These are phyloP conservation scores for Flammula alnicola DNA, from an alignment of 1,284 basidiomycete genomes.

Conservation along the genomic window DNA sequence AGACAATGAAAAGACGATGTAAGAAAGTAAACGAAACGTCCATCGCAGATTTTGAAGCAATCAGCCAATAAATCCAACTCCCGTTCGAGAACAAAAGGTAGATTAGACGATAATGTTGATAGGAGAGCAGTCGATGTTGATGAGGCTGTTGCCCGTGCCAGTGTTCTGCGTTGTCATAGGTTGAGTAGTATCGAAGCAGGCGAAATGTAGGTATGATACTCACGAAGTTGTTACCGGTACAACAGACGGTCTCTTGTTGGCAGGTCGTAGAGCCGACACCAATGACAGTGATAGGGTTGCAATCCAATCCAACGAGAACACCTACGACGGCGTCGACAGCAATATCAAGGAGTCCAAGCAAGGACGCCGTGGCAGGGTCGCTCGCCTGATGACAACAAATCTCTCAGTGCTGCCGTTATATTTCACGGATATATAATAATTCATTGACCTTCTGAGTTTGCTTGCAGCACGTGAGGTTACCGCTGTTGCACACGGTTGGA, in stretches of 20 bases:
- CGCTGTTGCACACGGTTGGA: slow-evolving; percentile 23
- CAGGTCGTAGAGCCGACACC: slow-evolving; percentile 22
- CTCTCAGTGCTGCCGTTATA: no score
- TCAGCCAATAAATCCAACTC: no score
- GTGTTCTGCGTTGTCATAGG: neutral
- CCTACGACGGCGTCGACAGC: slow-evolving; percentile 9
- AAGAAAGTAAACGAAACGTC: no score
- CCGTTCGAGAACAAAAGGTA: neutral
- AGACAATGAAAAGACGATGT: no score
- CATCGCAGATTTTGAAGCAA: no score
- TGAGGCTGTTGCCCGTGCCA: slow-evolving; percentile 3
- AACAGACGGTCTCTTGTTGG: slow-evolving; percentile 29
- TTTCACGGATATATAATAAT: neutral
- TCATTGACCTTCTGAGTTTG: slow-evolving; percentile 6
- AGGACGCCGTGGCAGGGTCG: neutral
- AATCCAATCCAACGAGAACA: slow-evolving; percentile 19
- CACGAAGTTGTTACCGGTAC: slow-evolving; percentile 27
- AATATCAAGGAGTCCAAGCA: slow-evolving; percentile 5
- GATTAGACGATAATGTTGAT: slow-evolving; percentile 16
- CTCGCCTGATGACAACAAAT: no score
- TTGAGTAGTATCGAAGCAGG: neutral
- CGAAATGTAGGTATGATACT: slow-evolving; percentile 1
- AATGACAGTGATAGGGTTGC: slow-evolving; percentile 22
- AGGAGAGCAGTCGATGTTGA: slow-evolving; percentile 22
- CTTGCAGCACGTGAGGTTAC: slow-evolving; percentile 29